Conservation (phyloP, 2,329 filamentous ascomycete species). For the Talaromyces sp. region DNA sequence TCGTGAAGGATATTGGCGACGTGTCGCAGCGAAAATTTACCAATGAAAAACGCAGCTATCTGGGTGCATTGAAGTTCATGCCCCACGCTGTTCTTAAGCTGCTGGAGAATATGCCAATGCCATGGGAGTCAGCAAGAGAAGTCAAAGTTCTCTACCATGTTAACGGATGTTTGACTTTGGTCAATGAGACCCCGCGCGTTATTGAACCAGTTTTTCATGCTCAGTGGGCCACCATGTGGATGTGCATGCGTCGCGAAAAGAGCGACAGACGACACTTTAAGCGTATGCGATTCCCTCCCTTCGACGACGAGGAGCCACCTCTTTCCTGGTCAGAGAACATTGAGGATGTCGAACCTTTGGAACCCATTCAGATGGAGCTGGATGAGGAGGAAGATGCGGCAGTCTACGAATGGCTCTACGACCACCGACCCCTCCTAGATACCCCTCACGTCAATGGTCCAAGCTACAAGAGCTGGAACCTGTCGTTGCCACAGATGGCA, state of each 20-base stretch:
- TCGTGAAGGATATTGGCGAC: constrained; percentile 97
- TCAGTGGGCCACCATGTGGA: constrained; percentile 99
- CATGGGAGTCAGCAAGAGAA: constrained; percentile 93
- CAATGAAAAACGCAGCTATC: constrained; percentile 95
- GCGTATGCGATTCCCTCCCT: constrained; percentile 97
- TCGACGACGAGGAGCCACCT: constrained; percentile 97
- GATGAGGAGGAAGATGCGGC: constrained; percentile 90
- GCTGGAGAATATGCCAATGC: constrained; percentile 99
- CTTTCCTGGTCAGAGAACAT: constrained; percentile 98
- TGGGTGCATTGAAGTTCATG: constrained; percentile 98
- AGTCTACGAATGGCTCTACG: constrained; percentile 97
- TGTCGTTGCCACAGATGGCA: constrained; percentile 92
- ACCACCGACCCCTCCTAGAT: constrained; percentile 86
- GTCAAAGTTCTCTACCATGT: constrained; percentile 99
- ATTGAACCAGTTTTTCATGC: constrained; percentile 98
- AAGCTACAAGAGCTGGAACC: constrained; percentile 95
- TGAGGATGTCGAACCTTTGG: constrained; percentile 94
- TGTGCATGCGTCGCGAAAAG: constrained; percentile 97
- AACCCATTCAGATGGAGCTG: constrained; percentile 98
- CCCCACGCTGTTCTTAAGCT: constrained; percentile 96
- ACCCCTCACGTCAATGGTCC: constrained; percentile 93
- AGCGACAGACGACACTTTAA: constrained; percentile 95
- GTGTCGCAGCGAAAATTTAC: constrained; percentile 99
- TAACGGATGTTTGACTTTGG: constrained; percentile 93
- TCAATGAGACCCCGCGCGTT: constrained; percentile 94